Evolutionary conservation across 805 yeast genomes (phyloP), one percentile per base, ranked within the genome.

Genomic region (Metschnikowia proteae): DNA sequence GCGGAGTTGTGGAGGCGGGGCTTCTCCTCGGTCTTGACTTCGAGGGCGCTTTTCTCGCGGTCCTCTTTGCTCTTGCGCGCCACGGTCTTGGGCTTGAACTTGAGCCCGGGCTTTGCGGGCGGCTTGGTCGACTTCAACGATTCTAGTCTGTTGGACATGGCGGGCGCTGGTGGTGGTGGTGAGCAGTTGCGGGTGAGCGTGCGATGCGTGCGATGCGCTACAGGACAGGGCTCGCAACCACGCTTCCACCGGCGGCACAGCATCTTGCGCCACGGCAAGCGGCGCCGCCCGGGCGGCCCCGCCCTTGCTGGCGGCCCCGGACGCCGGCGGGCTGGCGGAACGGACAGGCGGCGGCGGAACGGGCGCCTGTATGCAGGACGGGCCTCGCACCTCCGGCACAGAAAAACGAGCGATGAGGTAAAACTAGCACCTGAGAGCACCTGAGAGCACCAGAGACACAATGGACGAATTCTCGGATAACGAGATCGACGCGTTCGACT

Each of bases 41-140:
- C 61, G 4, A 90, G 89, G 0, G 90, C 91, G 47, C 80, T 79
- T 27, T 86, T 82, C 23, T 82, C 96, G 63, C 96, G 74, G 57
- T 89, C 96, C 57, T 87, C 91, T 57, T 88, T 84, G 8, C 89
- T 71, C 62, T 88, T 82, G 66, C 97, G 75, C 0, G 90, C 90
- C 38, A 91, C 96, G 2, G 76, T 84, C 65, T 91, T 91, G 2
- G 97, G 97, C 65, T 83, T 82, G 68, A 91, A 91, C 65, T 85
- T 84, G 51, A 86, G 68, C 2, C 81, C 73, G 6, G 87, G 79
- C 57, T 81, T 80, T 2, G 69, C 60, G 17, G 55, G 53, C 37
- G 61, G 56, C 51, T 68, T 69, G 49, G 65, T 63, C 11, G 71
- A 60, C 50, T 63, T 69, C 55, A 73, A 62, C 25, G 75, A 70